Percentiles rank a stretch among this genome's conserved stretches.
phyloP scores from a whole-genome alignment of 306 rosid genomes.

The Inga oerstediana region DNA sequence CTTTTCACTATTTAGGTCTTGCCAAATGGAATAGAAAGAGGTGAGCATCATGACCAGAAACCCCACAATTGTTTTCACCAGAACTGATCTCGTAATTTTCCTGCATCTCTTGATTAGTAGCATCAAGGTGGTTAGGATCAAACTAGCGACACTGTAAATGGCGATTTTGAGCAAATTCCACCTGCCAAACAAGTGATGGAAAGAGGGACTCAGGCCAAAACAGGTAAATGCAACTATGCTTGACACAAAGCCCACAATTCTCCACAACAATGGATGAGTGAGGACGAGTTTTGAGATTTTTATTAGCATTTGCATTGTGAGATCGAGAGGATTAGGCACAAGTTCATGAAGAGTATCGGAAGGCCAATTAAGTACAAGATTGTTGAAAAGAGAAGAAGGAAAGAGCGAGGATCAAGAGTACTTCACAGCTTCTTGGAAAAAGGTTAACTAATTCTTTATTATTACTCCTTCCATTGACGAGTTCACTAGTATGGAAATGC shows the following conservation, averaged over 20 bases:
- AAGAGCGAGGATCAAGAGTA: background rate
- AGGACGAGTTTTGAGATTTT: background rate
- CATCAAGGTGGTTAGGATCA: background rate
- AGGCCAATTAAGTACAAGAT: background rate
- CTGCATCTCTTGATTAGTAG: background rate
- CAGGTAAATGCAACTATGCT: background rate
- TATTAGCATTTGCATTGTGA: background rate
- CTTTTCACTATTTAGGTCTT: background rate
- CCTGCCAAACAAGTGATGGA: background rate
- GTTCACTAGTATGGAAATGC: too few species aligned
- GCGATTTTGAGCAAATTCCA: background rate
- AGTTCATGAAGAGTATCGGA: background rate
- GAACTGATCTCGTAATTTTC: background rate
- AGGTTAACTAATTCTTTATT: background rate
- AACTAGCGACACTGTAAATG: background rate
- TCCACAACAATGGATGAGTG: background rate
- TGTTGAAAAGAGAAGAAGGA: background rate
- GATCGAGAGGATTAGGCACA: too few species aligned
- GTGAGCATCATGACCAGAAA: background rate
- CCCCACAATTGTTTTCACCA: background rate
- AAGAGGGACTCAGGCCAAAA: slow-evolving; percentile 17
- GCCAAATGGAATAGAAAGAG: background rate
- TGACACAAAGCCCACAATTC: background rate
- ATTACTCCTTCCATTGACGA: too few species aligned
- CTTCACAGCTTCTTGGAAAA: background rate